Percentiles rank a stretch among this genome's conserved stretches.
Evolutionary conservation across 179 eudicot genomes (phyloP).

Genomic region (Carnegiea gigantea): DNA sequence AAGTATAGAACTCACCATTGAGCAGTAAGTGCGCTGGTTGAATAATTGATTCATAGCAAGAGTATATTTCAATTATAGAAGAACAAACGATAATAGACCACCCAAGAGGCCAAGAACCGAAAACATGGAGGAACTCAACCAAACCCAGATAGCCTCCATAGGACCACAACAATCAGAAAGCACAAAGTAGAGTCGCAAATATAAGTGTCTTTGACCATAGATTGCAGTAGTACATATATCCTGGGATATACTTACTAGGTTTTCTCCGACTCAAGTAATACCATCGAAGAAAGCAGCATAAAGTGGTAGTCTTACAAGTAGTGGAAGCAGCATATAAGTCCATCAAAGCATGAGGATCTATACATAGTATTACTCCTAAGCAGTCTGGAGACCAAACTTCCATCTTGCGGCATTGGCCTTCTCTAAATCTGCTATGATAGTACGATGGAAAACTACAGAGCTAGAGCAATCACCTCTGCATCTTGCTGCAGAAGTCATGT

Average conservation of each 20-base stretch:
- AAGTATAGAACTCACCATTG: no score
- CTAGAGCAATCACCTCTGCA: background rate
- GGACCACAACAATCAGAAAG: background rate
- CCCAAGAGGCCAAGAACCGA: no score
- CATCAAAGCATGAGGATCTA: conserved; percentile 13
- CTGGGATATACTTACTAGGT: conserved; percentile 3
- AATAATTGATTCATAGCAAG: no score
- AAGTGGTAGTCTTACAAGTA: background rate
- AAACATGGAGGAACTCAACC: no score
- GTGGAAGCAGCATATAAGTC: background rate
- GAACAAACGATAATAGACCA: no score
- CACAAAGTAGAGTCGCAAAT: background rate
- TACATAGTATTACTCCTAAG: conserved; percentile 26
- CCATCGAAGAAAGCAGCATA: conserved; percentile 16
- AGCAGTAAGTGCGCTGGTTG: no score
- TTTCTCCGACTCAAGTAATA: conserved; percentile 2
- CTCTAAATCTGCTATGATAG: conserved; percentile 24
- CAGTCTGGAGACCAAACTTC: conserved; percentile 38
- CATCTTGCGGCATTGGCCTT: conserved; percentile 34
- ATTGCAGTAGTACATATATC: background rate
- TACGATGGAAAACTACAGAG: background rate
- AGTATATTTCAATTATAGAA: no score
- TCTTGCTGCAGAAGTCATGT: conserved; percentile 4
- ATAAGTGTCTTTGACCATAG: background rate
- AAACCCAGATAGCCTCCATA: background rate